These are phyloP conservation scores for Moesziomyces parantarcticus DNA, from an alignment of 1,284 basidiomycete species.

Conservation along the genomic window DNA sequence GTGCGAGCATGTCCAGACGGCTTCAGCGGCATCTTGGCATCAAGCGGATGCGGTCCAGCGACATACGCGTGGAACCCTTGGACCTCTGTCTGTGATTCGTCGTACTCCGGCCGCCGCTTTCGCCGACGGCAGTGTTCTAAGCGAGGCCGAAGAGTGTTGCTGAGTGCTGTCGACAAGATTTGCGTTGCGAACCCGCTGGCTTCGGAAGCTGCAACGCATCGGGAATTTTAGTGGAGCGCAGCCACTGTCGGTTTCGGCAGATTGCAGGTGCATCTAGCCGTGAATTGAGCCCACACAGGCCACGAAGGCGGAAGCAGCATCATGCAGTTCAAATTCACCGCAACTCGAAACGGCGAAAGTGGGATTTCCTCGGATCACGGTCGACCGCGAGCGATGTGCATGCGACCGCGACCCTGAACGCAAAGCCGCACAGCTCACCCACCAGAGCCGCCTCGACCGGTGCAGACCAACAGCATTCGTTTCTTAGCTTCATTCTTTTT, in stretches of 20 bases:
- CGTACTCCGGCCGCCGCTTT: constrained; percentile 8
- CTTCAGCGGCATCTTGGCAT: not conserved
- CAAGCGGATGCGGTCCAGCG: not conserved
- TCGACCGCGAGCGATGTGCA: not conserved
- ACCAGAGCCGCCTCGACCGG: not conserved
- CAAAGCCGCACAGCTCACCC: not conserved
- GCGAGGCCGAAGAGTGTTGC: no score
- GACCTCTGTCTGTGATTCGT: constrained; percentile 24
- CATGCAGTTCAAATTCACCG: no score
- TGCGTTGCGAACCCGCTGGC: not conserved
- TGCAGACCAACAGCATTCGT: not conserved
- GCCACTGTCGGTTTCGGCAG: constrained; percentile 1
- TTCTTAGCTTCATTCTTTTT: no score
- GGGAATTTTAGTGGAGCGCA: constrained; percentile 16
- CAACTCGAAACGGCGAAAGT: not conserved
- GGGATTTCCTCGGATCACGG: not conserved
- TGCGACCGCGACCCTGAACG: not conserved
- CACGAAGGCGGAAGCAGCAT: no score
- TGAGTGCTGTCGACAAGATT: not conserved
- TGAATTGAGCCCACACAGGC: no score
- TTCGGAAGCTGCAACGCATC: constrained; percentile 10
- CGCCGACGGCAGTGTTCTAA: constrained; percentile 8
- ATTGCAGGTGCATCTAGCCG: not conserved
- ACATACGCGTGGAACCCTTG: constrained; percentile 8
- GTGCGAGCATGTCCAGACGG: not conserved